Evolutionary conservation across 768 basidiomycete species (phyloP).

Genomic region (Solioccasus polychromus): DNA sequence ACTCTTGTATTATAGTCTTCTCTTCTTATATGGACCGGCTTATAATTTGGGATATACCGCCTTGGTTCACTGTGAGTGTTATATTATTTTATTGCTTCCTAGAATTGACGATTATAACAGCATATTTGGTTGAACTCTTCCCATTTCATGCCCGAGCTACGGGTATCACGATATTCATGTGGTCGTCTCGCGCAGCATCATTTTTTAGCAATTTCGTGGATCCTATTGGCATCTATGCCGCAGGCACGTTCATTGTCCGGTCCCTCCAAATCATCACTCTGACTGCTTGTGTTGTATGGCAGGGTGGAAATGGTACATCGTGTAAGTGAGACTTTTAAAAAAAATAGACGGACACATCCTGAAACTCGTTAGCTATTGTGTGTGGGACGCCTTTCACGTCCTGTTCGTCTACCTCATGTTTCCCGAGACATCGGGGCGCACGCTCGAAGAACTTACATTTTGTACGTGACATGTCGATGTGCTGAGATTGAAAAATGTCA

Average conservation of each 20-base stretch:
- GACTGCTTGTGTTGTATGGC: background rate
- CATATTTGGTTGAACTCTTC: background rate
- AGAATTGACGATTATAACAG: background rate
- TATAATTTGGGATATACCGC: background rate
- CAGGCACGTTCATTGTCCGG: too few species aligned
- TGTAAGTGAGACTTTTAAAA: too few species aligned
- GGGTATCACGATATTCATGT: background rate
- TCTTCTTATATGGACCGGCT: background rate
- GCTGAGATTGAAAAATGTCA: too few species aligned
- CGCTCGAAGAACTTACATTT: too few species aligned
- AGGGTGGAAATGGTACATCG: too few species aligned
- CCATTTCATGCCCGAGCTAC: background rate
- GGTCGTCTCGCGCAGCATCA: background rate
- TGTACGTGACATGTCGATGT: too few species aligned
- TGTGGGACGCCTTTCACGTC: slow-evolving; percentile 12
- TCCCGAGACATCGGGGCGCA: slow-evolving; percentile 8
- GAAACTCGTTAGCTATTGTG: slow-evolving; percentile 4
- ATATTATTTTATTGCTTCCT: background rate
- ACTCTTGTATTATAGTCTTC: background rate
- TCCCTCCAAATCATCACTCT: too few species aligned
- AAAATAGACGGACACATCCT: too few species aligned
- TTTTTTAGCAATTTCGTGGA: background rate
- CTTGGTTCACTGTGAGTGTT: background rate
- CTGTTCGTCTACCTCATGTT: slow-evolving; percentile 14
- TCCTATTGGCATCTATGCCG: background rate